Conservation (phyloP, 495 filamentous ascomycete genomes). For the Xylaria scruposa region DNA sequence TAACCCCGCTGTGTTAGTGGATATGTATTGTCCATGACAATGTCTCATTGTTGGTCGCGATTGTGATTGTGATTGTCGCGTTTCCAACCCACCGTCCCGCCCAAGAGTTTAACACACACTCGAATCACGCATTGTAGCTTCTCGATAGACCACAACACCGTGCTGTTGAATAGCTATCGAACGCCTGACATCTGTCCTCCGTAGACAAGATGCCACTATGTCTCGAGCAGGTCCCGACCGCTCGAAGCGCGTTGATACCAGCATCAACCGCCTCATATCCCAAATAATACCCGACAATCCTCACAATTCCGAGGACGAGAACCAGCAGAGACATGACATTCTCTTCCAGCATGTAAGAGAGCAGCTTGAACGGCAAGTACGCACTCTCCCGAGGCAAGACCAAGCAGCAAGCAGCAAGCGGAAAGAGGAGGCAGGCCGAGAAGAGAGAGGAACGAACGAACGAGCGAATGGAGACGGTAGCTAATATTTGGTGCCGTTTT, state of each 20-base stretch:
- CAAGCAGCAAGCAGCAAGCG: neutral
- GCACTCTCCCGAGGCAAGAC: neutral
- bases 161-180: neutral
- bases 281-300: conserved; percentile 59
- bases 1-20: conserved; percentile 8
- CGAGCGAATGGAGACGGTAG: neutral
- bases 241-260: conserved; percentile 46
- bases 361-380: conserved; percentile 55
- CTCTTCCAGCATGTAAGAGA: conserved; percentile 58
- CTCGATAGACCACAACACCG: neutral
- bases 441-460: neutral
- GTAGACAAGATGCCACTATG: conserved; percentile 41
- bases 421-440: neutral
- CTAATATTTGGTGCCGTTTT: conserved; percentile 30
- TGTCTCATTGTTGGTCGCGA: neutral
- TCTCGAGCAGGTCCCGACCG: conserved; percentile 41
- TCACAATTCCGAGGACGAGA: conserved; percentile 54
- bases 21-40: neutral
- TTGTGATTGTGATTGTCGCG: neutral
- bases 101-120: neutral
- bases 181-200: neutral
- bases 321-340: conserved; percentile 58
- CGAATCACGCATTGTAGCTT: neutral
- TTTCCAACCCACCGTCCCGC: neutral
- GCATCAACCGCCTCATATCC: conserved; percentile 64